Evolutionary conservation across 225 moss, liverwort and hornwort species (phyloP), one percentile per base, ranked within the genome.

Genomic region (Thuidium tamariscinum): DNA sequence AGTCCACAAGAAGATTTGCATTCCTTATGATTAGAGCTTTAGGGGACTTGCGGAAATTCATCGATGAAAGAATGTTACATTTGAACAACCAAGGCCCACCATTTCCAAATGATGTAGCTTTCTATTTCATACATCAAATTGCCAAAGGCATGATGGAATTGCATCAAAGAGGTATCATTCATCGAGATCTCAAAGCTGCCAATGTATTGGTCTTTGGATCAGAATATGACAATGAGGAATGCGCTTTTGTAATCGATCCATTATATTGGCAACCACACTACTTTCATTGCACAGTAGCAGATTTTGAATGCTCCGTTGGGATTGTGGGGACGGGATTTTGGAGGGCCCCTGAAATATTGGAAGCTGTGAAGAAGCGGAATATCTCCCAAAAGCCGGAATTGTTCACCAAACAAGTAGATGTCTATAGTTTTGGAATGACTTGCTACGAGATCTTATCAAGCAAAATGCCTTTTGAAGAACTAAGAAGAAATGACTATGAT

Each of bases 261-360:
- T 8, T 71, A 6, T 0, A 44, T 11, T 46, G 48, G 32, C 0
- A 75, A 0, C 22, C 13, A 3, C 2, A 3, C 20, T 0, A 5
- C 13, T 34, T 44, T 21, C 0, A 3, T 0, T 75, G 52, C 5
- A 0, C 2, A 0, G 22, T 75, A 52, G 72, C 54, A 5, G 55
- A 72, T 36, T 84, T 17, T 30, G 84, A 85, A 27, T 85, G 77
- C 15, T 85, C 55, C 0, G 23, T 52, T 39, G 66, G 84, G 0
- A 12, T 88, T 64, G 30, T 65, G 13, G 69, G 77, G 15, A 83
- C 39, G 2, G 1, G 87, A 11, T 83, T 70, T 39, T 69, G 83
- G 69, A 68, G 57, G 32, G 83, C 83, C 1, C 77, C 69, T 0
- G 69, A 83, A 72, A 77, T 83, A 37, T 34, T 83, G 10, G 16